phyloP scores from a whole-genome alignment of 148 eudicot genomes.

The Rhododendron mucronatum region DNA sequence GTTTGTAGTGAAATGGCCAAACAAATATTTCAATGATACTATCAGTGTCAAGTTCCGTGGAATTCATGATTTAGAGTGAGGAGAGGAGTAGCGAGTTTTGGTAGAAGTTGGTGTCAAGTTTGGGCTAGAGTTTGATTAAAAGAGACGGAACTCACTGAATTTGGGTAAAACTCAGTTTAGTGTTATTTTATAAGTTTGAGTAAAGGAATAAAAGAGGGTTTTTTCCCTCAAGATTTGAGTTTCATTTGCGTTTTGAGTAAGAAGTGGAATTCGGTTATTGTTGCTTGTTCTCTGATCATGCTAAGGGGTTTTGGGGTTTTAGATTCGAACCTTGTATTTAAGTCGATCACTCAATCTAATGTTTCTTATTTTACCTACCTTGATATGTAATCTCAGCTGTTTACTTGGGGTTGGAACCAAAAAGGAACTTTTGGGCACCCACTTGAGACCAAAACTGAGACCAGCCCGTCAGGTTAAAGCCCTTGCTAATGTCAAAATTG shows the following conservation, averaged over 20 bases:
- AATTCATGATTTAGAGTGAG: background rate
- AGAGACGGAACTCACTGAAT: background rate
- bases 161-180: background rate
- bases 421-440: constrained; percentile 96
- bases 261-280: background rate
- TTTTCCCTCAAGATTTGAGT: background rate
- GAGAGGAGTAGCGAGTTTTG: background rate
- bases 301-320: background rate
- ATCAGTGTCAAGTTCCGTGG: background rate
- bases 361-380: background rate
- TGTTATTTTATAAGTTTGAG: too few species aligned
- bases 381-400: constrained; percentile 46
- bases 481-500: constrained; percentile 79
- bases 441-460: constrained; percentile 82
- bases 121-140: background rate
- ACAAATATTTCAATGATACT: background rate
- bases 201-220: background rate
- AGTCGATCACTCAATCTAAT: background rate
- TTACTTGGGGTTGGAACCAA: constrained; percentile 99
- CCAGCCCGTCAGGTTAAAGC: constrained; percentile 92
- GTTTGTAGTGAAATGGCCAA: background rate
- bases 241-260: background rate
- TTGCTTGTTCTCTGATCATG: background rate
- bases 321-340: background rate
- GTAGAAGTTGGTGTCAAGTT: background rate